Percentiles rank a stretch among this genome's conserved stretches.
Conservation (phyloP, 441 rosid genomes). For the Gossypium schwendimanii region DNA sequence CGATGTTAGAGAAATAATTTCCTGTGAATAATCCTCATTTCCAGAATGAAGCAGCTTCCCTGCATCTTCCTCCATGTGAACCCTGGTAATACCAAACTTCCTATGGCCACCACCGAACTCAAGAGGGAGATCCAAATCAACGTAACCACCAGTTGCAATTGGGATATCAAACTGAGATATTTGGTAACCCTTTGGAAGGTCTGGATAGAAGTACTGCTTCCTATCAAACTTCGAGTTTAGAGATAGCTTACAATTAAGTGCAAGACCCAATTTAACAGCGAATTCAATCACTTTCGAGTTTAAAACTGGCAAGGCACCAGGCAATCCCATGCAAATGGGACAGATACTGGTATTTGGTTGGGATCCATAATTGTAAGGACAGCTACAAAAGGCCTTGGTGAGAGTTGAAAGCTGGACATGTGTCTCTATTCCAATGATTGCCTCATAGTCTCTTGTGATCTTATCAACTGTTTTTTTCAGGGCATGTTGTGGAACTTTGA, state of each 20-base stretch:
- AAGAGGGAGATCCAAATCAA: slow-evolving; percentile 78
- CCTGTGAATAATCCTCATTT: slow-evolving; percentile 66
- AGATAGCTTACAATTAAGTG: slow-evolving; percentile 76
- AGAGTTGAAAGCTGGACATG: slow-evolving; percentile 81
- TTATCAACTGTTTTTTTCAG: slow-evolving; percentile 40
- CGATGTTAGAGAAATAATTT: slow-evolving; percentile 17
- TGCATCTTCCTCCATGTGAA: slow-evolving; percentile 97
- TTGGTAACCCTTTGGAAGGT: slow-evolving; percentile 93
- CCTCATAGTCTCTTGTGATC: slow-evolving; percentile 55
- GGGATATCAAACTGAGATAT: slow-evolving; percentile 95
- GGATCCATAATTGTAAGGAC: slow-evolving; percentile 79
- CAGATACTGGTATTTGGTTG: slow-evolving; percentile 68
- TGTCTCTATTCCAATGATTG: slow-evolving; percentile 87
- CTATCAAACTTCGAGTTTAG: slow-evolving; percentile 81
- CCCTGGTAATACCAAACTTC: slow-evolving; percentile 85
- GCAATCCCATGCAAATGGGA: slow-evolving; percentile 93
- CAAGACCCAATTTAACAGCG: slow-evolving; percentile 80
- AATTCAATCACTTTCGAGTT: slow-evolving; percentile 77
- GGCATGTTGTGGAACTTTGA: slow-evolving; percentile 40
- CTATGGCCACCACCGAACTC: slow-evolving; percentile 88
- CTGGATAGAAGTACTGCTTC: slow-evolving; percentile 94
- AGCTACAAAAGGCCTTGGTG: slow-evolving; percentile 81
- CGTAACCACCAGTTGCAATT: slow-evolving; percentile 59
- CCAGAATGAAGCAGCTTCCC: slow-evolving; percentile 83
- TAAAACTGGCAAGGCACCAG: slow-evolving; percentile 82